phyloP scores from a whole-genome alignment of 257 asterid species.

The Fraxinus quadrangulata region DNA sequence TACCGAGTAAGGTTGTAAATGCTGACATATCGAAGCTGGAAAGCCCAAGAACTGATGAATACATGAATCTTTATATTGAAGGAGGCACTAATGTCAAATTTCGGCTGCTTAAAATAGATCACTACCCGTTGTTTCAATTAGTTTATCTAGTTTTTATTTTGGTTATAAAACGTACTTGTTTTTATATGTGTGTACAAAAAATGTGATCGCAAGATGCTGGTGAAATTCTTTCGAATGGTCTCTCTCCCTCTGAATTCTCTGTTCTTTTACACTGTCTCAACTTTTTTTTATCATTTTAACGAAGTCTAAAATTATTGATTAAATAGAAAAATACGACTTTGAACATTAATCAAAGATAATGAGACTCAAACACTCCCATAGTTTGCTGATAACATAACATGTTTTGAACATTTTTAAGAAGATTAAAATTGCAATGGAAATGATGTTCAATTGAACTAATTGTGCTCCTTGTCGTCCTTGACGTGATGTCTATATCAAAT shows the following conservation, averaged over 20 bases:
- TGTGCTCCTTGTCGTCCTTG: no score
- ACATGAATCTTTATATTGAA: neutral
- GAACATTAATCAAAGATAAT: no score
- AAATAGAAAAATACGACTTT: no score
- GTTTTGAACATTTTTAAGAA: no score
- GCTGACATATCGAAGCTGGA: constrained; percentile 28
- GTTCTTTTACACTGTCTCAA: no score
- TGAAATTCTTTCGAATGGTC: neutral
- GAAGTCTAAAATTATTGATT: no score
- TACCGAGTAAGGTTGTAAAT: constrained; percentile 14
- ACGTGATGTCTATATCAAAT: no score
- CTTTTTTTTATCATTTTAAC: no score
- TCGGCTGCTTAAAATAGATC: constrained; percentile 8
- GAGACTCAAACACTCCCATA: no score
- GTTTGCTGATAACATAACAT: no score
- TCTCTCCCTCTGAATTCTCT: neutral
- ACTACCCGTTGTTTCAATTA: neutral
- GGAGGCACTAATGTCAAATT: neutral
- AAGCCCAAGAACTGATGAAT: constrained; percentile 32
- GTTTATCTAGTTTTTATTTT: neutral
- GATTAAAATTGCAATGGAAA: no score
- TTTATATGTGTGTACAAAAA: constrained; percentile 17
- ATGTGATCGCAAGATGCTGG: neutral
- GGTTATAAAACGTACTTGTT: constrained; percentile 8
- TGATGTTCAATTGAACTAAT: no score